Conservation (phyloP, 495 filamentous ascomycete genomes). For the Hypoxylon intermedium region DNA sequence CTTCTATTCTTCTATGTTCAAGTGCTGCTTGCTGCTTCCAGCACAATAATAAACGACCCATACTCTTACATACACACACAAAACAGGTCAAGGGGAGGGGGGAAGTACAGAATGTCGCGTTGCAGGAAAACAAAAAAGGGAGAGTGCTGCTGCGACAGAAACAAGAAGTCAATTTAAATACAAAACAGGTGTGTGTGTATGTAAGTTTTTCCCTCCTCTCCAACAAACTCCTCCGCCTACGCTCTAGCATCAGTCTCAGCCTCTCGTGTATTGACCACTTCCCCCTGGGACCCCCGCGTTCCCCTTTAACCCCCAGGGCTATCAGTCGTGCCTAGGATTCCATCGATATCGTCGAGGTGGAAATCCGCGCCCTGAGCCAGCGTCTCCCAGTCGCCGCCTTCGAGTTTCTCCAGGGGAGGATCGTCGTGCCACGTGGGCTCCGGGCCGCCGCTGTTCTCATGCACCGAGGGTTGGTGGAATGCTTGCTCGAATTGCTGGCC, state of each 20-base stretch:
- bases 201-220: constrained; percentile 1
- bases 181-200: constrained; percentile 26
- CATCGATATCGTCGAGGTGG: constrained; percentile 44
- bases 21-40: neutral
- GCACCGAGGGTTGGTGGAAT: constrained; percentile 20
- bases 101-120: too few relatives aligned
- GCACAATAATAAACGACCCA: too few relatives aligned
- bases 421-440: constrained; percentile 36
- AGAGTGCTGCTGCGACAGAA: constrained; percentile 1
- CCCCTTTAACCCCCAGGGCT: constrained; percentile 31
- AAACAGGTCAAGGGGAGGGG: too few relatives aligned
- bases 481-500: constrained; percentile 35
- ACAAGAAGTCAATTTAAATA: constrained; percentile 32
- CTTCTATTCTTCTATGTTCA: neutral
- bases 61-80: constrained; percentile 11
- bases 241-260: neutral
- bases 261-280: neutral
- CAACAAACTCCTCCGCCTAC: neutral
- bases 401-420: constrained; percentile 14
- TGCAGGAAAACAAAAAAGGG: constrained; percentile 21
- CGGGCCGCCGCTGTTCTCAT: neutral
- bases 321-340: constrained; percentile 36
- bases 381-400: constrained; percentile 34
- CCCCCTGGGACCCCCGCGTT: too few relatives aligned
- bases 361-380: constrained; percentile 32